These are phyloP conservation scores for Straminergon stramineum DNA, from an alignment of 225 moss, liverwort and hornwort species.

Conservation along the genomic window DNA sequence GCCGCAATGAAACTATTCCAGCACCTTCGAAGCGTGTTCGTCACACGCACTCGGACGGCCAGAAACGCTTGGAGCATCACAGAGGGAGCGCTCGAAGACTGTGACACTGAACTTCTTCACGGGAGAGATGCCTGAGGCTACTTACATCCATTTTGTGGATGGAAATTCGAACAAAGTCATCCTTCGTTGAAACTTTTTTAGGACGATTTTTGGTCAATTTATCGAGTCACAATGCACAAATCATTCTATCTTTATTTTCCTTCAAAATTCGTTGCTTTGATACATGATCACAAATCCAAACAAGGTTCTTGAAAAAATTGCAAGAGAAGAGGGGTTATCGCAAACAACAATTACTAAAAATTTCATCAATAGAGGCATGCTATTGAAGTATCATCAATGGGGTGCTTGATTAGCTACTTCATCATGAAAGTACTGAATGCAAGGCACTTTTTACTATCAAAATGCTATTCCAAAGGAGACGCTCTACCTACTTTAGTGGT, in stretches of 20 bases:
- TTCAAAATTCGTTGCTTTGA: background rate
- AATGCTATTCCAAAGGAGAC: accelerated
- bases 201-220: background rate
- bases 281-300: background rate
- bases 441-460: background rate
- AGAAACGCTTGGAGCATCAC: background rate
- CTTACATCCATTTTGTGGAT: background rate
- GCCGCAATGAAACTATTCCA: background rate
- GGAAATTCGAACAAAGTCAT: background rate
- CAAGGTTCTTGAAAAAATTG: background rate
- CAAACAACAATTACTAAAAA: background rate
- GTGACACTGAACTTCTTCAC: background rate
- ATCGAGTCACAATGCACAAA: background rate
- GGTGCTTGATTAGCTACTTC: accelerated
- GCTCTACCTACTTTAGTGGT: accelerated
- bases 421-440: background rate
- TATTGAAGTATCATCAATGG: background rate
- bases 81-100: background rate
- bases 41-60: background rate
- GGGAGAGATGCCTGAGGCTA: no score
- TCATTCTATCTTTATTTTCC: no score
- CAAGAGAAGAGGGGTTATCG: no score
- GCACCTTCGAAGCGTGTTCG: background rate
- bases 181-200: background rate
- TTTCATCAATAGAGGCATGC: background rate